Evolutionary conservation across 371 early-diverging fungal genomes (phyloP), one percentile per base, ranked within the genome.

Genomic region (Mortierella sp.): DNA sequence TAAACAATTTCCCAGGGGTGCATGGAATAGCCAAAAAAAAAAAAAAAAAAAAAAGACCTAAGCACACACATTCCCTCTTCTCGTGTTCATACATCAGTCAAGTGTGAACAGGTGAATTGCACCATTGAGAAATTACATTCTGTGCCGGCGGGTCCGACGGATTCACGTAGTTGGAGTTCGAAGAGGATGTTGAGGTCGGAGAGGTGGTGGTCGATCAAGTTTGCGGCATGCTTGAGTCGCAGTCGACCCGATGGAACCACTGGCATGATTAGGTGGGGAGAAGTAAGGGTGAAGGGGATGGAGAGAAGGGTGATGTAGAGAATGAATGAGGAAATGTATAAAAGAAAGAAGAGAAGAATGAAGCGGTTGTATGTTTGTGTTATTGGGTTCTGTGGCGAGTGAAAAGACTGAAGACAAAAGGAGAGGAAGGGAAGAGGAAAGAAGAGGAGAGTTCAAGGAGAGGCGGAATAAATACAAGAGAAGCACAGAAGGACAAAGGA

Each of bases 181-280:
- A 81, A 81, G 71, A 86, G 76, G 24, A 84, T 70, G 46, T 81
- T 75, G 24, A 84, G 69, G 76, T 81, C 82, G 11, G 86, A 76
- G 70, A 81, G 82, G 50, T 77, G 79, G 24, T 72, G 79, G 54
- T 77, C 51, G 51, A 81, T 86, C 24, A 75, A 77, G 26, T 34
- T 70, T 10, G 76, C 86, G 40, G 72, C 69, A 26, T 73, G 76
- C 55, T 81, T 86, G 69, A 81, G 77, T 57, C 79, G 73, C 71
- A 76, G 77, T 46, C 86, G 53, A 69, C 79, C 81, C 53, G 81
- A 73, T n/a, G 77, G 75, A 37, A 71, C 53, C 5, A 76, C 82
- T 1, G 76, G 75, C 75, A 74, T 80, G 59, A 57, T 77, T 31
- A 31, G 26, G 57, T 13, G 57, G n/a, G 26, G 53, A 53, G n/a